A percentile compares a stretch with the other conserved stretches of the same genome.
Conservation (phyloP, 495 filamentous ascomycete species). For the Tuber calosporum region DNA sequence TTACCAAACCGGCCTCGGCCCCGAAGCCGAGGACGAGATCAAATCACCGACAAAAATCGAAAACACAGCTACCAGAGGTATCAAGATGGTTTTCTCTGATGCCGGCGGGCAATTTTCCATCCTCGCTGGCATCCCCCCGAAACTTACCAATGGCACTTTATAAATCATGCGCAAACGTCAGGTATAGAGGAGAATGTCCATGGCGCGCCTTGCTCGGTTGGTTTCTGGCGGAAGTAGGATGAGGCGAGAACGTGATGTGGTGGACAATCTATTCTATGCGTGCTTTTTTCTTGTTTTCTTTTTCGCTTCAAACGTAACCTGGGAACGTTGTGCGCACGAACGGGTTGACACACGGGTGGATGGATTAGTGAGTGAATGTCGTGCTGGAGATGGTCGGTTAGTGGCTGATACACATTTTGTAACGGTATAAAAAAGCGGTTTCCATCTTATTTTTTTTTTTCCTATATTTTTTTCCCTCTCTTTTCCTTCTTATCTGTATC, state of each 20-base stretch:
- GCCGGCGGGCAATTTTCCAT: slow-evolving; percentile 63
- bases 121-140: slow-evolving; percentile 45
- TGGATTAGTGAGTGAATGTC: background rate
- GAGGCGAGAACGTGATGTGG: background rate
- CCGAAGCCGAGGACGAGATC: slow-evolving; percentile 50
- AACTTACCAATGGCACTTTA: slow-evolving; percentile 15
- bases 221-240: background rate
- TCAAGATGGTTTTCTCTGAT: slow-evolving; percentile 54
- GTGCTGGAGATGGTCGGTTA: background rate
- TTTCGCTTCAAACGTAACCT: background rate
- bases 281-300: background rate
- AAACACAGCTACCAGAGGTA: slow-evolving; percentile 54
- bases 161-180: background rate
- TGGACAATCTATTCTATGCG: background rate
- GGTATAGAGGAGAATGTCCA: background rate
- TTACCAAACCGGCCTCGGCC: slow-evolving; percentile 62
- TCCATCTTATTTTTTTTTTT: background rate
- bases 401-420: background rate
- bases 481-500: background rate
- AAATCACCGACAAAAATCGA: slow-evolving; percentile 55
- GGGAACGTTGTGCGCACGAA: background rate
- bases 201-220: background rate
- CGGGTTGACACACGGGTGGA: background rate
- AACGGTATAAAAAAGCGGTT: slow-evolving; percentile 1
- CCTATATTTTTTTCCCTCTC: background rate